These are phyloP conservation scores for Echium plantagineum DNA, from an alignment of 257 asterid genomes.

Conservation along the genomic window DNA sequence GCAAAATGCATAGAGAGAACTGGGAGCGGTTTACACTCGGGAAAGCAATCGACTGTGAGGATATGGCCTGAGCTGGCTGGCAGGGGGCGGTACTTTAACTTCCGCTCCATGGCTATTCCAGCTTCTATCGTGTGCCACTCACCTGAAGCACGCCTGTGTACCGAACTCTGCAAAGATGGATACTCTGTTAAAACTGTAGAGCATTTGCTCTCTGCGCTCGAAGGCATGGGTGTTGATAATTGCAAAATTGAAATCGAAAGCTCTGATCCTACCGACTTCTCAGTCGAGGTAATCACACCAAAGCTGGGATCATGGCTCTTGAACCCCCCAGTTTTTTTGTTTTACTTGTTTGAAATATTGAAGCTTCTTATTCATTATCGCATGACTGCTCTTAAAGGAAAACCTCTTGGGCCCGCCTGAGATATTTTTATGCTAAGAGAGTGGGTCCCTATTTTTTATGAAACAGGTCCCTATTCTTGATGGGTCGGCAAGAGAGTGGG, in stretches of 20 bases:
- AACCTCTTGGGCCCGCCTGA: too few relatives aligned
- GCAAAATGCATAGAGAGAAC: slow-evolving; percentile 45
- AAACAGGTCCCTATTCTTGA: slow-evolving; percentile 88
- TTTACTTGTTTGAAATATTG: neutral
- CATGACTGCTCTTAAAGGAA: too few relatives aligned
- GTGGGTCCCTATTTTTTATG: neutral
- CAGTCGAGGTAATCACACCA: slow-evolving; percentile 43
- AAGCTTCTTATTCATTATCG: too few relatives aligned
- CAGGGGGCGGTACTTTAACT: slow-evolving; percentile 54
- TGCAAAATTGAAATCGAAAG: slow-evolving; percentile 63
- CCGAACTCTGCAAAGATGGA: slow-evolving; percentile 58
- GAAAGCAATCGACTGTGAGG: slow-evolving; percentile 48
- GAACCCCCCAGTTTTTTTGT: too few relatives aligned
- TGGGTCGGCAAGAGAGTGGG: slow-evolving; percentile 95
- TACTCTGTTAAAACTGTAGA: slow-evolving; percentile 59
- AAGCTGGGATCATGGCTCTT: neutral
- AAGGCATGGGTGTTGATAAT: slow-evolving; percentile 76
- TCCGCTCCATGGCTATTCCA: slow-evolving; percentile 40
- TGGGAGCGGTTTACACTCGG: slow-evolving; percentile 84
- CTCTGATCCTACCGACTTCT: slow-evolving; percentile 25
- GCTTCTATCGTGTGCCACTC: slow-evolving; percentile 50
- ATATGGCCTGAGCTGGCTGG: slow-evolving; percentile 58
- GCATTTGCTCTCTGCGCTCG: slow-evolving; percentile 91
- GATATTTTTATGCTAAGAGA: too few relatives aligned
- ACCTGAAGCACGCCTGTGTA: slow-evolving; percentile 62